These are phyloP conservation scores for Aspergillus proliferans DNA, from an alignment of 2,329 filamentous ascomycete genomes.

Conservation along the genomic window DNA sequence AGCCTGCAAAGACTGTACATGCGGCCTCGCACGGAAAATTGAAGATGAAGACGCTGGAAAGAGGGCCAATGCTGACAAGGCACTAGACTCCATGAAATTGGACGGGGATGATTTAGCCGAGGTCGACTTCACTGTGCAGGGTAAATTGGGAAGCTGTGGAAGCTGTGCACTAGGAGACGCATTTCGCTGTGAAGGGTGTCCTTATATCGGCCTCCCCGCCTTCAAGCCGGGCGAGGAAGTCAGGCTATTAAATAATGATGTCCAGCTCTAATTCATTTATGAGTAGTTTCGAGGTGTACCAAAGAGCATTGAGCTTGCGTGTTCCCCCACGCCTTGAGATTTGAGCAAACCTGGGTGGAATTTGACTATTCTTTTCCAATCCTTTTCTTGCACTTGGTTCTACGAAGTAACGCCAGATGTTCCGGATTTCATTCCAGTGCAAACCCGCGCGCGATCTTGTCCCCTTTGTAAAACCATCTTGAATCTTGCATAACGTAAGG, in stretches of 20 bases:
- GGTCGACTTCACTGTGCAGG: slow-evolving; percentile 94
- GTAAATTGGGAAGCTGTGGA: slow-evolving; percentile 89
- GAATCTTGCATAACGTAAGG: too few species aligned
- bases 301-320: too few species aligned
- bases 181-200: slow-evolving; percentile 67
- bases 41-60: slow-evolving; percentile 75
- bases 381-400: background rate
- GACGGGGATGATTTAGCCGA: slow-evolving; percentile 70
- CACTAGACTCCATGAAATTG: slow-evolving; percentile 54
- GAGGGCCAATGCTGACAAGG: slow-evolving; percentile 58
- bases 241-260: slow-evolving; percentile 73
- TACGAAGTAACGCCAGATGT: too few species aligned
- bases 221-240: slow-evolving; percentile 98
- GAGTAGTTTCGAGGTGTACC: too few species aligned
- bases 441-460: too few species aligned
- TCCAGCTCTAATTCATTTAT: slow-evolving; percentile 58
- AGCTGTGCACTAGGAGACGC: slow-evolving; percentile 93
- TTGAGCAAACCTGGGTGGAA: too few species aligned
- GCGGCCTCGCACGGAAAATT: slow-evolving; percentile 78
- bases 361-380: too few species aligned
- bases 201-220: slow-evolving; percentile 84
- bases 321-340: too few species aligned
- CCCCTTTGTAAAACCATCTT: too few species aligned
- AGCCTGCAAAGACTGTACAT: slow-evolving; percentile 97
- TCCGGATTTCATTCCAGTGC: too few species aligned